Evolutionary conservation across 1,139 yeast species (phyloP).

Genomic region (Scheffersomyces titani): DNA sequence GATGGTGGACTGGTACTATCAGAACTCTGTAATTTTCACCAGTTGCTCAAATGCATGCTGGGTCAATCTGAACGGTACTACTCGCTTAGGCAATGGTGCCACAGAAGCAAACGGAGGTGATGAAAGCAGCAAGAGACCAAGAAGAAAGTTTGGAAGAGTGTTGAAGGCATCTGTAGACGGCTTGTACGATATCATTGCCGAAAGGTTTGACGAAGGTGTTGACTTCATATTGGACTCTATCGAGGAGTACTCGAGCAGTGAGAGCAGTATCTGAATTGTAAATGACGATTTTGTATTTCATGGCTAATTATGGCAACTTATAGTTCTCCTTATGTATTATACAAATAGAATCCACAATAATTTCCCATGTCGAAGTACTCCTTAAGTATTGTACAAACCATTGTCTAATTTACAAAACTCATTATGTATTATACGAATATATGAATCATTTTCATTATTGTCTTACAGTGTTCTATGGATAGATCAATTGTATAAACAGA

Average conservation of each 20-base stretch:
- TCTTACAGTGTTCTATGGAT: neutral
- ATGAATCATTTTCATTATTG: neutral
- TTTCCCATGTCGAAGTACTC: too few relatives aligned
- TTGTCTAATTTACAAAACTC: too few relatives aligned
- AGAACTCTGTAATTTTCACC: constrained; percentile 81
- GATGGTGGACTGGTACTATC: constrained; percentile 88
- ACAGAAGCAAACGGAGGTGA: constrained; percentile 24
- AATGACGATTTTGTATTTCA: neutral
- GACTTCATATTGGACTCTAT: constrained; percentile 81
- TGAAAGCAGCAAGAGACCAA: constrained; percentile 67
- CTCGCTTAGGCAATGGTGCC: constrained; percentile 11
- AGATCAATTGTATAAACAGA: neutral
- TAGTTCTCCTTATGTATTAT: neutral
- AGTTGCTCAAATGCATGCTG: constrained; percentile 76
- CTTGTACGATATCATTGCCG: constrained; percentile 73
- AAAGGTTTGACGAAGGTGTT: constrained; percentile 80
- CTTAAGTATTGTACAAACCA: neutral
- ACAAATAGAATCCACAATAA: too few relatives aligned
- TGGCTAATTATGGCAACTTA: neutral
- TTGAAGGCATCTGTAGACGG: constrained; percentile 73
- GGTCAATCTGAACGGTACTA: constrained; percentile 46
- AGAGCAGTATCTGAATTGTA: constrained; percentile 13
- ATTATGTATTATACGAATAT: neutral
- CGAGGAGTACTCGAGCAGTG: constrained; percentile 45
- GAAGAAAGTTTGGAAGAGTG: constrained; percentile 90